phyloP scores from a whole-genome alignment of 2,329 filamentous ascomycete species.

The Scedosporium dehoogii region DNA sequence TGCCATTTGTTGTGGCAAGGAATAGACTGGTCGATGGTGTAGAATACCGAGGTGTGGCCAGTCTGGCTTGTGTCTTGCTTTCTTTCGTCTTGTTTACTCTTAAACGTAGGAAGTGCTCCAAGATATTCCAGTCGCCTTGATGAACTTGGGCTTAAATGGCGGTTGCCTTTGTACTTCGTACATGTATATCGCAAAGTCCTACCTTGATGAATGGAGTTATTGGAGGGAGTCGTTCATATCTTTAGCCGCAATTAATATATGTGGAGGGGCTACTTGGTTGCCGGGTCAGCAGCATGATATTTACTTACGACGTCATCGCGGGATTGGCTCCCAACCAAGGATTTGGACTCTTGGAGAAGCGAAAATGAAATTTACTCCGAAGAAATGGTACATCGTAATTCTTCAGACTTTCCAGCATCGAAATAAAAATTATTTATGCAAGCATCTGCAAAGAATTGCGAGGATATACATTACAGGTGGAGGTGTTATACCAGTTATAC shows the following conservation, averaged over 20 bases:
- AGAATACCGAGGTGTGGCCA: too few relatives aligned
- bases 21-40: too few relatives aligned
- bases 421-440: neutral
- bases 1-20: neutral
- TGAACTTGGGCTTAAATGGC: too few relatives aligned
- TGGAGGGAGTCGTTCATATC: neutral
- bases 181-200: too few relatives aligned
- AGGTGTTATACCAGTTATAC: neutral
- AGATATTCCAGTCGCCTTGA: too few relatives aligned
- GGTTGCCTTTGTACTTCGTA: too few relatives aligned
- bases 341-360: neutral
- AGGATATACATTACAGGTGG: neutral
- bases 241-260: neutral
- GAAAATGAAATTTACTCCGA: neutral
- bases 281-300: slow-evolving; percentile 14
- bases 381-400: neutral
- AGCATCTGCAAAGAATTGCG: neutral
- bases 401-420: too few relatives aligned
- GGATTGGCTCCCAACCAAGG: neutral
- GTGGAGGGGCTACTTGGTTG: slow-evolving; percentile 13
- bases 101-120: too few relatives aligned
- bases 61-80: too few relatives aligned
- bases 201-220: too few relatives aligned
- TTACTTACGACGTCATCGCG: slow-evolving; percentile 22
- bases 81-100: too few relatives aligned